Percentiles rank a stretch among this genome's conserved stretches.
Conservation (phyloP, 2,329 filamentous ascomycete genomes). For the Xylaria sp. region DNA sequence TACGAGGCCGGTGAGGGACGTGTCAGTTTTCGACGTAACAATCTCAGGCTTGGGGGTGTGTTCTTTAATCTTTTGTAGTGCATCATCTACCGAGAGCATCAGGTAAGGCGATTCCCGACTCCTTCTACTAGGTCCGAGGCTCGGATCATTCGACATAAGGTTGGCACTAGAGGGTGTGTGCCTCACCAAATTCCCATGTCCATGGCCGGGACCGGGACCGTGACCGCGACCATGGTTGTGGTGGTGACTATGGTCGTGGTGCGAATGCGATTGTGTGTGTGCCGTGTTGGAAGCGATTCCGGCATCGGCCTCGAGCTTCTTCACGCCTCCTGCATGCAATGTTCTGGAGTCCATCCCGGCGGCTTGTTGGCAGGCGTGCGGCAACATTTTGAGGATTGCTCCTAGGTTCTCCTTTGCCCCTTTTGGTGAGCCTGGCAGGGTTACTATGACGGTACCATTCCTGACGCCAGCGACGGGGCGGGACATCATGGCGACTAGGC, state of each 20-base stretch:
- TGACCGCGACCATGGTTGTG: constrained; percentile 62
- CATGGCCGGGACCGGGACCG: constrained; percentile 62
- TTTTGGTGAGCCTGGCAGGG: constrained; percentile 92
- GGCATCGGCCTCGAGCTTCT: constrained; percentile 83
- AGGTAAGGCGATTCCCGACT: constrained; percentile 89
- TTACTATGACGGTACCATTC: constrained; percentile 81
- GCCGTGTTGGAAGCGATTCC: constrained; percentile 55
- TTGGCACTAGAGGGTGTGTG: constrained; percentile 71
- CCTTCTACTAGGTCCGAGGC: constrained; percentile 68
- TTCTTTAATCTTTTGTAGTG: constrained; percentile 72
- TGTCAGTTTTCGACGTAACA: constrained; percentile 65
- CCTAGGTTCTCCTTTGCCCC: constrained; percentile 93
- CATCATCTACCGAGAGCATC: constrained; percentile 86
- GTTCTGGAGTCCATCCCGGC: constrained; percentile 80
- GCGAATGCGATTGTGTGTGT: constrained; percentile 38
- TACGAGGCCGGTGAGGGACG: constrained; percentile 73
- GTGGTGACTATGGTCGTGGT: constrained; percentile 54
- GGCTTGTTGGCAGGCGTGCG: constrained; percentile 92
- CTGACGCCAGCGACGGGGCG: constrained; percentile 88
- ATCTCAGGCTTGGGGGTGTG: constrained; percentile 70
- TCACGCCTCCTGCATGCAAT: constrained; percentile 79
- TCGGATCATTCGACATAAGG: constrained; percentile 64
- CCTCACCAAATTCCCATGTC: constrained; percentile 69
- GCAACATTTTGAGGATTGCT: constrained; percentile 84
- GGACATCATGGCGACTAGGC: constrained; percentile 90